Evolutionary conservation across 2,329 filamentous ascomycete genomes (phyloP).

Genomic region (Botrytis elliptica): DNA sequence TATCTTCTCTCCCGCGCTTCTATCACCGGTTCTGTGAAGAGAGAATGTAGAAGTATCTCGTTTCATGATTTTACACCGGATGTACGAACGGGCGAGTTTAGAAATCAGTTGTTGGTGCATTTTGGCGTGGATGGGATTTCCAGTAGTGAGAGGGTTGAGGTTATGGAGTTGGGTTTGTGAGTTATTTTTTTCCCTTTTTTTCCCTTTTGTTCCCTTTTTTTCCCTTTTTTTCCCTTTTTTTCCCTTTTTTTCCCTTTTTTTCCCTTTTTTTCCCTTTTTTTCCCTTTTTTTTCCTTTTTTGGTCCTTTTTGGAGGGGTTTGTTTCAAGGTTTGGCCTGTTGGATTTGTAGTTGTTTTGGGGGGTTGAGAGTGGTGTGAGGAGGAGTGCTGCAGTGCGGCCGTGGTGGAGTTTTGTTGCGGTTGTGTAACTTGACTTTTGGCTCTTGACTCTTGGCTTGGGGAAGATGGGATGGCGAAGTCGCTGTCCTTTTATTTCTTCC

Average conservation of each 20-base stretch:
- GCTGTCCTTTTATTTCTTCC: not conserved
- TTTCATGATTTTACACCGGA: slow-evolving; percentile 36
- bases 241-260: not conserved
- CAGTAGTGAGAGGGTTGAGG: slow-evolving; percentile 25
- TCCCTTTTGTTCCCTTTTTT: not conserved
- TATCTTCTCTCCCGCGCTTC: slow-evolving; percentile 31
- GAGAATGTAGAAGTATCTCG: slow-evolving; percentile 30
- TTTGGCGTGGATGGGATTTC: slow-evolving; percentile 21
- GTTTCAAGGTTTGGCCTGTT: not conserved
- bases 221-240: not conserved
- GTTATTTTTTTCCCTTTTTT: slow-evolving; percentile 11
- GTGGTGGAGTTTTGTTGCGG: not conserved
- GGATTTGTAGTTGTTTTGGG: not conserved
- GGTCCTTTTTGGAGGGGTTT: not conserved
- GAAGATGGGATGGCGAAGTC: not conserved
- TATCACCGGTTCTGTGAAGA: slow-evolving; percentile 26
- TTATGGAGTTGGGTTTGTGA: slow-evolving; percentile 36
- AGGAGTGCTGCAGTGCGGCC: not conserved
- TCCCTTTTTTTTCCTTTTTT: not conserved
- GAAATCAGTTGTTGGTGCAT: slow-evolving; percentile 30
- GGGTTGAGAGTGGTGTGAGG: not conserved
- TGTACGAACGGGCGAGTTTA: slow-evolving; percentile 23
- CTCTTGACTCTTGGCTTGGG: not conserved
- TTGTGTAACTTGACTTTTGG: not conserved
- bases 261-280: too few relatives aligned